These are phyloP conservation scores for Lachancea meyersii DNA, from an alignment of 805 yeast species.

Conservation along the genomic window DNA sequence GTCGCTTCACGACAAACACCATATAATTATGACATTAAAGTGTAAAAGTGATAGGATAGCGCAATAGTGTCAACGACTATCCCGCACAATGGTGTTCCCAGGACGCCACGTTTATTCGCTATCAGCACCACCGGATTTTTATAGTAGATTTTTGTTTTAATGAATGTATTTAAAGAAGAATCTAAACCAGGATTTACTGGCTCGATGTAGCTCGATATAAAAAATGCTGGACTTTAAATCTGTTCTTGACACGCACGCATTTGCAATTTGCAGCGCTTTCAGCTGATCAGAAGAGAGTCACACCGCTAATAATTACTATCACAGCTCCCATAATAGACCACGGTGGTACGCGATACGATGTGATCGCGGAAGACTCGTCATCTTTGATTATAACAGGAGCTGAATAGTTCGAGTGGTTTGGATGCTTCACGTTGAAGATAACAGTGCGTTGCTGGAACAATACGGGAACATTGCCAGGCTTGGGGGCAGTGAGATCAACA, in stretches of 20 bases:
- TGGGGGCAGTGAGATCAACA: not conserved
- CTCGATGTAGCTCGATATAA: too few species aligned
- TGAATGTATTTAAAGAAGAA: not conserved
- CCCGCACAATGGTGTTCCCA: too few species aligned
- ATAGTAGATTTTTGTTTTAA: not conserved
- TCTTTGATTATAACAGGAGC: not conserved
- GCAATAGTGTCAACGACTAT: too few species aligned
- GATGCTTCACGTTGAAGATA: too few species aligned
- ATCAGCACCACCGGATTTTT: too few species aligned
- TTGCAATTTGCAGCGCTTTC: not conserved
- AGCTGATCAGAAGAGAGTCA: not conserved
- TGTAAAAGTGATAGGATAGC: too few species aligned
- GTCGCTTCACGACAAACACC: too few species aligned
- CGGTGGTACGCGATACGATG: not conserved
- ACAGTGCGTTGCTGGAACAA: not conserved
- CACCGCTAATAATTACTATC: slow-evolving; percentile 5
- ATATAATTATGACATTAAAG: too few species aligned
- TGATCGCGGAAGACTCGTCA: slow-evolving; percentile 4
- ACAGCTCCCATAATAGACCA: slow-evolving; percentile 10
- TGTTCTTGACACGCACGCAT: too few species aligned
- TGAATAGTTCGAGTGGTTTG: not conserved
- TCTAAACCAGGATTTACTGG: too few species aligned
- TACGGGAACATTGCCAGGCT: slow-evolving; percentile 2
- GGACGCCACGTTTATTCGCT: too few species aligned
- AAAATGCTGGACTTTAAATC: too few species aligned